Conservation (phyloP, 2,329 filamentous ascomycete genomes). For the Ophioceras dolichostomum region DNA sequence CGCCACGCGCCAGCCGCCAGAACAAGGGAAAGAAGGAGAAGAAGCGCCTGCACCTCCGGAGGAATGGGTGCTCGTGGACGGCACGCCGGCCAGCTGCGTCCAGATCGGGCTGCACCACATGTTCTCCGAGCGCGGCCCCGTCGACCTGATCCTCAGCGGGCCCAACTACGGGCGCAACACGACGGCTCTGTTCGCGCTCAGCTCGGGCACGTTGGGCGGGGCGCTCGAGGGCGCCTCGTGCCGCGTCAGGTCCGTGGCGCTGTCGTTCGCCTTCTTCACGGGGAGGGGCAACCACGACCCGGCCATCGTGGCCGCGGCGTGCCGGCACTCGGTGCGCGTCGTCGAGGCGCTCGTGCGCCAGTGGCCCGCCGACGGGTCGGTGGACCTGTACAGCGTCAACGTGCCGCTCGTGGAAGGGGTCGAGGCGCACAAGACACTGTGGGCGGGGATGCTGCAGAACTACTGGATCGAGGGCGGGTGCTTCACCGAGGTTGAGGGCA, state of each 20-base stretch:
- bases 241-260: conserved; percentile 58
- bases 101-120: conserved; percentile 76
- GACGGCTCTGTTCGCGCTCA: conserved; percentile 67
- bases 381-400: conserved; percentile 86
- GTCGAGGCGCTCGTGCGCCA: conserved; percentile 68
- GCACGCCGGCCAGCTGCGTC: conserved; percentile 68
- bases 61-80: conserved; percentile 73
- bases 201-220: conserved; percentile 64
- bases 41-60: conserved; percentile 34
- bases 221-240: conserved; percentile 69
- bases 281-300: conserved; percentile 79
- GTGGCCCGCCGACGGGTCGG: conserved; percentile 53
- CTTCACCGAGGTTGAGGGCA: conserved; percentile 67
- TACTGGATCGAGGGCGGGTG: conserved; percentile 77
- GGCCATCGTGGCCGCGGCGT: conserved; percentile 65
- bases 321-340: conserved; percentile 59
- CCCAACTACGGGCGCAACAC: conserved; percentile 79
- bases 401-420: conserved; percentile 74
- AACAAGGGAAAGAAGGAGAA: background rate
- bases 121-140: conserved; percentile 56
- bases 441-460: conserved; percentile 81
- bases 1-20: background rate
- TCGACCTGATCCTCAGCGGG: conserved; percentile 68
- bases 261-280: conserved; percentile 85
- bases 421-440: conserved; percentile 60